These are phyloP conservation scores for Tremella yokohamensis DNA, from an alignment of 768 basidiomycete species.

Conservation along the genomic window DNA sequence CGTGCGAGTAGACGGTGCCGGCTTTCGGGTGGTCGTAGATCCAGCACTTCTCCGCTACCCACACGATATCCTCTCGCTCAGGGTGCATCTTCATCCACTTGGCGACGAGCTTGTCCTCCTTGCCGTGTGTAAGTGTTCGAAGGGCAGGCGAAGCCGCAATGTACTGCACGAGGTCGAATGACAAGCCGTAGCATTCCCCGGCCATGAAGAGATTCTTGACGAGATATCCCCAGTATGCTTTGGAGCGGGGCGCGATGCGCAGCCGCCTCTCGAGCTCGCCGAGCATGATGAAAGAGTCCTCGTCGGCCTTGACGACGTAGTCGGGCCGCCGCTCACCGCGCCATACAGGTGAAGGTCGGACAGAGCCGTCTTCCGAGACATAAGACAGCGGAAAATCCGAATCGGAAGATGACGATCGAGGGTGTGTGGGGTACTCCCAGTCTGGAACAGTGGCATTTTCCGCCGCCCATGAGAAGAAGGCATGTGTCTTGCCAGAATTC, in stretches of 20 bases:
- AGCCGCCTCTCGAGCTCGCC: constrained; percentile 89
- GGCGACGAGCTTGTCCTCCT: constrained; percentile 83
- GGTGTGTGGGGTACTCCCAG: constrained; percentile 49
- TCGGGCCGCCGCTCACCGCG: constrained; percentile 69
- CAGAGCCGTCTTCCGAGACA: neutral
- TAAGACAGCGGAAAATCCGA: neutral
- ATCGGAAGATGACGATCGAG: neutral
- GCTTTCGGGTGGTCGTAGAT: constrained; percentile 96
- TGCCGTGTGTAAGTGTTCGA: constrained; percentile 66
- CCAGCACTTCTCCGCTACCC: constrained; percentile 91
- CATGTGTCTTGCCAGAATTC: constrained; percentile 89
- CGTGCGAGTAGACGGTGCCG: constrained; percentile 91
- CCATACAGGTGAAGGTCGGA: constrained; percentile 54
- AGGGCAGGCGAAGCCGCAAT: constrained; percentile 70
- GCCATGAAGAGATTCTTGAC: constrained; percentile 93
- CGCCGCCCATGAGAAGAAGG: constrained; percentile 89
- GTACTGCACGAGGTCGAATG: constrained; percentile 83
- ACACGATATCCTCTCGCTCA: constrained; percentile 64
- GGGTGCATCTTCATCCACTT: constrained; percentile 91
- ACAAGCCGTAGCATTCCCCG: constrained; percentile 86
- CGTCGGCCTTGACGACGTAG: constrained; percentile 89
- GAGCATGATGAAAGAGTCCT: constrained; percentile 92
- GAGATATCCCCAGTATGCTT: constrained; percentile 55
- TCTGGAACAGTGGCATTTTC: constrained; percentile 87
- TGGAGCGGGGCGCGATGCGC: constrained; percentile 66